Conservation (phyloP, 2,329 filamentous ascomycete species). For the Helminthosporium solani region DNA sequence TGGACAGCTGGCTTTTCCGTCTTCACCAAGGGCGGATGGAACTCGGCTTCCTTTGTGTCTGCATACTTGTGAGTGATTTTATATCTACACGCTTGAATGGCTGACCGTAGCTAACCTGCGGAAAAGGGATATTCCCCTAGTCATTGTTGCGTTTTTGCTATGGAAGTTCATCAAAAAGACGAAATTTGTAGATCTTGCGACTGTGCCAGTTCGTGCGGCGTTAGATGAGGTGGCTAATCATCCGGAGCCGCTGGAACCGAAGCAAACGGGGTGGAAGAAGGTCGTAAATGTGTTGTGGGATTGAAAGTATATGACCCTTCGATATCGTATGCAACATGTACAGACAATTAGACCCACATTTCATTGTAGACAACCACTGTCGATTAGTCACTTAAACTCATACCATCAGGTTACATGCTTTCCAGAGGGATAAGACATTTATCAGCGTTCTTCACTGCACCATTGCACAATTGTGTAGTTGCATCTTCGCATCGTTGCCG, state of each 20-base stretch:
- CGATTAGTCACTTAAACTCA: no score
- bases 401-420: no score
- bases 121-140: conserved; percentile 44
- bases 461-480: no score
- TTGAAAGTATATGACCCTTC: no score
- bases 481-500: no score
- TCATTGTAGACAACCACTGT: no score
- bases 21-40: conserved; percentile 52
- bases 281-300: conserved; percentile 20
- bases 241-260: conserved; percentile 22
- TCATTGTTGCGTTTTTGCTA: conserved; percentile 53
- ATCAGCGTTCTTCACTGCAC: no score
- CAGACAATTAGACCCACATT: no score
- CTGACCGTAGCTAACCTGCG: conserved; percentile 36
- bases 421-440: no score
- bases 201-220: conserved; percentile 26
- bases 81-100: not conserved
- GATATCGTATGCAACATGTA: no score
- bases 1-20: conserved; percentile 61
- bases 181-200: conserved; percentile 40
- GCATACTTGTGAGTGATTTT: conserved; percentile 34
- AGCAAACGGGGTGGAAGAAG: conserved; percentile 17
- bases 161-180: conserved; percentile 69
- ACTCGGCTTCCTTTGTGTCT: conserved; percentile 34
- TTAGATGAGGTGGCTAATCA: conserved; percentile 20